Evolutionary conservation across 495 filamentous ascomycete species (phyloP).

Genomic region (Amphirosellinia nigrospora): DNA sequence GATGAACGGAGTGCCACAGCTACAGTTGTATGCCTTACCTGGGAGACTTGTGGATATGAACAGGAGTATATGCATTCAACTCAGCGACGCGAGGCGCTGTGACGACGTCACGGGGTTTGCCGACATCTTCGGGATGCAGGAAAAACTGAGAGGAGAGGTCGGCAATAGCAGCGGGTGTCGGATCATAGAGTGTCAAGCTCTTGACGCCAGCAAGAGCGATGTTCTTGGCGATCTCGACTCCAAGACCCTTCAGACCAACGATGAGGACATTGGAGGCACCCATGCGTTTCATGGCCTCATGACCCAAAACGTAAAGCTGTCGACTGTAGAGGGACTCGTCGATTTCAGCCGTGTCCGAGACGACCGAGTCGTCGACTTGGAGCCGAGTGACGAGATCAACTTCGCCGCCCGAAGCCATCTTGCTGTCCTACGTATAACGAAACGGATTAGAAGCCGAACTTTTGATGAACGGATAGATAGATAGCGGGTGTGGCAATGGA

Average conservation of each 20-base stretch:
- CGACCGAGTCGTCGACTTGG: constrained; percentile 75
- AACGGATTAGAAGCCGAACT: neutral
- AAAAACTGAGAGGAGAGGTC: constrained; percentile 98
- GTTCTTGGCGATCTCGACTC: constrained; percentile 99
- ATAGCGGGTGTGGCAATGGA: neutral
- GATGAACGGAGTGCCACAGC: neutral
- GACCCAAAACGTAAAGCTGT: constrained; percentile 96
- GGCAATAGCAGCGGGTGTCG: constrained; percentile 76
- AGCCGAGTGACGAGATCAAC: constrained; percentile 75
- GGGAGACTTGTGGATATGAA: constrained; percentile 70
- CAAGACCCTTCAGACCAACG: constrained; percentile 88
- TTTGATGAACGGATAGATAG: neutral
- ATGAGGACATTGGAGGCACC: constrained; percentile 93
- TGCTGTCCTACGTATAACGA: constrained; percentile 42
- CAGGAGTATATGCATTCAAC: constrained; percentile 94
- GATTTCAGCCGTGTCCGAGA: constrained; percentile 66
- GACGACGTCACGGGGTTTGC: constrained; percentile 85
- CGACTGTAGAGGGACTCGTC: constrained; percentile 98
- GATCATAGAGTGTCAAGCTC: constrained; percentile 83
- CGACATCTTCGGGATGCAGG: constrained; percentile 85
- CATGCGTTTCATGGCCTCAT: constrained; percentile 99
- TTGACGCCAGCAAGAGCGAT: constrained; percentile 93
- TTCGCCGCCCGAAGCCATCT: constrained; percentile 49
- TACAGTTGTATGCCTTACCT: constrained; percentile 36
- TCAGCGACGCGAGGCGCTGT: constrained; percentile 90